Base-by-base conservation (phyloP, 1,284 basidiomycete species). In the Tilletiopsis washingtonensis region DNA sequence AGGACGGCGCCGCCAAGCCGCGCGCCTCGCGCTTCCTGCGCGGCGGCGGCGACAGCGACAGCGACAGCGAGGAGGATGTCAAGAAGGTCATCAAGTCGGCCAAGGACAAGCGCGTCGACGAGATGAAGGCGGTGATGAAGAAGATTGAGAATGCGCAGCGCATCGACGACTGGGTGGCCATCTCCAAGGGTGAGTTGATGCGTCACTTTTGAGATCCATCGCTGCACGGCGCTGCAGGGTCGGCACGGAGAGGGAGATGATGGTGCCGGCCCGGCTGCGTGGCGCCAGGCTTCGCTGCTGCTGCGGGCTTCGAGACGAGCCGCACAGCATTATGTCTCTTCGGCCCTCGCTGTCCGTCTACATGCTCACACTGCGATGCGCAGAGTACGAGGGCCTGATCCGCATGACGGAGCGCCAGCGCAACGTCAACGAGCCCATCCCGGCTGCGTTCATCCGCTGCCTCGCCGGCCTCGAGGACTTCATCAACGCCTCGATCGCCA, bases 311-410 rank as follows among this genome's bases (percentile, higher is more conserved):
- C n/a, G n/a, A n/a, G n/a, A n/a, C n/a, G n/a, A n/a, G n/a, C n/a
- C n/a, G n/a, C n/a, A n/a, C n/a, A n/a, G n/a, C n/a, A n/a, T n/a
- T n/a, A n/a, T n/a, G n/a, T n/a, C n/a, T n/a, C n/a, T n/a, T n/a
- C n/a, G n/a, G n/a, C n/a, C n/a, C n/a, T n/a, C n/a, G n/a, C n/a
- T n/a, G n/a, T n/a, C n/a, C n/a, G n/a, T n/a, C n/a, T n/a, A n/a
- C n/a, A n/a, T n/a, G n/a, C n/a, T n/a, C n/a, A n/a, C n/a, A n/a
- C n/a, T n/a, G n/a, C n/a, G n/a, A n/a, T n/a, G 15, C 25, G 43
- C 75, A 93, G 94, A 98, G 77, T 96, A 93, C 75, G 94, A 99
- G 77, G 94, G 93, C 75, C 81, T 99, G 49, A 77, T 82, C 47
- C 87, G 91, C 45, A 85, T 97, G 77, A 84, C 91, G 58, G 84